These are phyloP conservation scores for Raffaelea arxii DNA, from an alignment of 2,329 filamentous ascomycete genomes.

Conservation along the genomic window DNA sequence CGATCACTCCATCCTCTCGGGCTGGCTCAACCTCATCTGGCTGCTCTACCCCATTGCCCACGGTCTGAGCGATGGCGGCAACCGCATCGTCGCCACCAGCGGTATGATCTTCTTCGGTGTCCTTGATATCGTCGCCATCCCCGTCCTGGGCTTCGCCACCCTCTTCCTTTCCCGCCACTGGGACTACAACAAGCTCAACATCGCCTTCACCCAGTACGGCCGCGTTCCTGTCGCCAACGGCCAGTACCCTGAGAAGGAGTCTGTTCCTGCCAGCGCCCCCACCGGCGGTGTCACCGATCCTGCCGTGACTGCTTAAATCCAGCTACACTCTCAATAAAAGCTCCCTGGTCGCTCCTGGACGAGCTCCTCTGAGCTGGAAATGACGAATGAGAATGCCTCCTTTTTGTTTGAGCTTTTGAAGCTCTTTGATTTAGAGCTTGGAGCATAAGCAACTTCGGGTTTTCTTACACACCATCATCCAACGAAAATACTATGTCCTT, in stretches of 20 bases:
- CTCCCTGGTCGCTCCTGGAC: no score
- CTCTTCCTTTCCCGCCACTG: conserved; percentile 34
- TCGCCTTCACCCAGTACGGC: conserved; percentile 46
- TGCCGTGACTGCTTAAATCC: background rate
- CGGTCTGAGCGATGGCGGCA: conserved; percentile 42
- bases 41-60: conserved; percentile 45
- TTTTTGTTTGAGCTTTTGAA: no score
- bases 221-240: conserved; percentile 31
- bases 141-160: conserved; percentile 31
- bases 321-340: no score
- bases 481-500: no score
- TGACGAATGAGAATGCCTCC: no score
- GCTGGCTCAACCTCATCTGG: conserved; percentile 42
- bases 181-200: conserved; percentile 41
- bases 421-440: no score
- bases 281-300: conserved; percentile 13
- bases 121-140: conserved; percentile 39
- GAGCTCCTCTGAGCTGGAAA: no score
- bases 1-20: conserved; percentile 35
- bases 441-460: no score
- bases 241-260: conserved; percentile 36
- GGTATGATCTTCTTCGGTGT: conserved; percentile 43
- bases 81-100: conserved; percentile 35
- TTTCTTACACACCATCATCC: no score
- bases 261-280: conserved; percentile 15